Evolutionary conservation across 495 filamentous ascomycete genomes (phyloP).

Genomic region (Hyaloscypha variabilis): DNA sequence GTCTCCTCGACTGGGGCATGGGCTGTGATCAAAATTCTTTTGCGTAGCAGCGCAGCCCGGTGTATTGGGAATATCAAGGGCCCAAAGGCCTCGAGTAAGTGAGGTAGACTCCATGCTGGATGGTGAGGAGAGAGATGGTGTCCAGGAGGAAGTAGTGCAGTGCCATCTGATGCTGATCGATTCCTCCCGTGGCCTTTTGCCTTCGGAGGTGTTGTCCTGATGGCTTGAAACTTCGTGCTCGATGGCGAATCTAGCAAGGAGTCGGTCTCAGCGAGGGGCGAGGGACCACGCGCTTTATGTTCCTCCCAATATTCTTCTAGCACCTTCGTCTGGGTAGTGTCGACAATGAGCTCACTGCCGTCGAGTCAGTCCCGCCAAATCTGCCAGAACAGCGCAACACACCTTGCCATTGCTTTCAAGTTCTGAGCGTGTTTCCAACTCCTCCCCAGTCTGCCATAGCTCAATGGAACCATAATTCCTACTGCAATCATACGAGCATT

Average conservation of each 20-base stretch:
- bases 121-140: conserved; percentile 78
- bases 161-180: conserved; percentile 62
- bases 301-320: conserved; percentile 82
- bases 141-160: conserved; percentile 60
- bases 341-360: conserved; percentile 50
- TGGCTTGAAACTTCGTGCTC: conserved; percentile 41
- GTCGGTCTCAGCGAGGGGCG: conserved; percentile 44
- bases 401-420: conserved; percentile 75
- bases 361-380: neutral
- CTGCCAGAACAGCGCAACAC: conserved; percentile 30
- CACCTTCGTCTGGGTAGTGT: conserved; percentile 56
- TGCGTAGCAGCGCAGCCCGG: conserved; percentile 83
- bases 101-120: conserved; percentile 79
- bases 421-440: conserved; percentile 85
- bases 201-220: conserved; percentile 21
- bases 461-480: conserved; percentile 83
- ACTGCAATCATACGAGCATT: conserved; percentile 94
- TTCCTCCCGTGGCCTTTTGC: conserved; percentile 50
- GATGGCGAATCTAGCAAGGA: conserved; percentile 58
- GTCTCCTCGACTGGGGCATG: conserved; percentile 81
- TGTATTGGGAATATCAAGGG: conserved; percentile 90
- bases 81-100: conserved; percentile 80
- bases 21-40: conserved; percentile 82
- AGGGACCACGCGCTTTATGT: conserved; percentile 56
- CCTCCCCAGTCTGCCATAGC: conserved; percentile 82